These are phyloP conservation scores for Echria macrotheca DNA, from an alignment of 495 filamentous ascomycete species.

Conservation along the genomic window DNA sequence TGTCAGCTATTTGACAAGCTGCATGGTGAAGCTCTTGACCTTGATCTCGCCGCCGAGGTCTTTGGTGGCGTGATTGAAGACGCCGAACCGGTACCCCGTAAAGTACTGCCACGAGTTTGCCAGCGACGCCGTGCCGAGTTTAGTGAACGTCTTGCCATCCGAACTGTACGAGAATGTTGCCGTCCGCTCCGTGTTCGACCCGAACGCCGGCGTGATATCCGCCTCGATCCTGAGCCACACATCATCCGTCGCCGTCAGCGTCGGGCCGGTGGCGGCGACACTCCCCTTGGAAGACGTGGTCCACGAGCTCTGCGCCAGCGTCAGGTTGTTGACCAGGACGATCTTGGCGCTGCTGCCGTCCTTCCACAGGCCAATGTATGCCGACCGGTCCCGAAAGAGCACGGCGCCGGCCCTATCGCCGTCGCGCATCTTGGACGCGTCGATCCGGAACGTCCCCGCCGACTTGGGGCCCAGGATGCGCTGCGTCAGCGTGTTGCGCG, in stretches of 20 bases:
- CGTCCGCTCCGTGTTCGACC: conserved; percentile 19
- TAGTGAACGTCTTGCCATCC: conserved; percentile 36
- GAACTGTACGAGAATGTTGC: conserved; percentile 48
- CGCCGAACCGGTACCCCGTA: conserved; percentile 50
- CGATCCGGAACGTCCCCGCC: conserved; percentile 42
- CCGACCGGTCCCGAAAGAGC: conserved; percentile 46
- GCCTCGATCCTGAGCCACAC: conserved; percentile 42
- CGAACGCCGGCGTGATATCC: conserved; percentile 37
- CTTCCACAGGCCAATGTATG: conserved; percentile 46
- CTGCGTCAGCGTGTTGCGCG: conserved; percentile 53
- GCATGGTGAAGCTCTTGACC: conserved; percentile 31
- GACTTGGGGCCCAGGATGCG: conserved; percentile 46
- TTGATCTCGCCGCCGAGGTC: conserved; percentile 44
- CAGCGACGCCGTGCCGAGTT: conserved; percentile 37
- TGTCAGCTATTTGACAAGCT: not conserved
- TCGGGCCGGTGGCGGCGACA: conserved; percentile 27
- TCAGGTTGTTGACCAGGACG: conserved; percentile 26
- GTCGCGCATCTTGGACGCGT: conserved; percentile 41
- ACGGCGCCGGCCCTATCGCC: conserved; percentile 49
- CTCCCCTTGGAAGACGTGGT: conserved; percentile 35
- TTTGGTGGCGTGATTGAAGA: conserved; percentile 55
- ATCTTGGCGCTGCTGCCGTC: conserved; percentile 16
- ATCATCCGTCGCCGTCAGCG: conserved; percentile 15
- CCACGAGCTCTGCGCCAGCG: conserved; percentile 32
- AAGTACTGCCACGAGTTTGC: conserved; percentile 47